phyloP scores from a whole-genome alignment of 1,284 basidiomycete genomes.

The Marasmius oreades region DNA sequence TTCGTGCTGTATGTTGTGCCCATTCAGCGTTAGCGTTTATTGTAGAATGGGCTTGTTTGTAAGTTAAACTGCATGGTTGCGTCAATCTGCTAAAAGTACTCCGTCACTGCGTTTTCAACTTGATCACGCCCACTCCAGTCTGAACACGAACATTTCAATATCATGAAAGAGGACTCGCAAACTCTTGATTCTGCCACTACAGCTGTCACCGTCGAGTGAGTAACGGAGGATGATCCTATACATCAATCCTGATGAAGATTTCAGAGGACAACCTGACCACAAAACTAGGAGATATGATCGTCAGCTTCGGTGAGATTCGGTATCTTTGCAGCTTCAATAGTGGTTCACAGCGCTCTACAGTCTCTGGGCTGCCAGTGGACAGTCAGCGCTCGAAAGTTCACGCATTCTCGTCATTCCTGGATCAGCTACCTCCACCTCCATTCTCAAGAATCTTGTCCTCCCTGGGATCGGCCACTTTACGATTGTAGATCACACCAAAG shows the following conservation, averaged over 20 bases:
- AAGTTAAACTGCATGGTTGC: too few species aligned
- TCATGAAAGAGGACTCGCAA: neutral
- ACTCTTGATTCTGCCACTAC: neutral
- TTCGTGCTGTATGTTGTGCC: neutral
- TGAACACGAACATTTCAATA: neutral
- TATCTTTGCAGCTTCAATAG: neutral
- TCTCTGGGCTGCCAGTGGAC: conserved; percentile 93
- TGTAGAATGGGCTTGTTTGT: neutral
- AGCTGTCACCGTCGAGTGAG: neutral
- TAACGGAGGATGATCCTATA: neutral
- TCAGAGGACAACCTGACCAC: conserved; percentile 54
- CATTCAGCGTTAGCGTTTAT: neutral
- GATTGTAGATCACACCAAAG: conserved; percentile 68
- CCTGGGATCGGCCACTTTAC: conserved; percentile 93
- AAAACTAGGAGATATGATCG: conserved; percentile 91
- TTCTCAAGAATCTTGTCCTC: conserved; percentile 93
- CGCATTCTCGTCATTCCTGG: conserved; percentile 80
- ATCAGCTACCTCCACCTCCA: conserved; percentile 79
- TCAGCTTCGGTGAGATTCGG: conserved; percentile 69
- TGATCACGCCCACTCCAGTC: neutral
- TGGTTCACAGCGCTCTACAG: conserved; percentile 35
- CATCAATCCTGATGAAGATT: neutral
- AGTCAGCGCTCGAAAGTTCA: conserved; percentile 85
- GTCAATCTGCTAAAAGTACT: too few species aligned
- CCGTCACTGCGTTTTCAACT: too few species aligned